Percentiles rank a stretch among this genome's conserved stretches.
phyloP scores from a whole-genome alignment of 1,284 basidiomycete genomes.

The Apiotrichum mycotoxinovorans region DNA sequence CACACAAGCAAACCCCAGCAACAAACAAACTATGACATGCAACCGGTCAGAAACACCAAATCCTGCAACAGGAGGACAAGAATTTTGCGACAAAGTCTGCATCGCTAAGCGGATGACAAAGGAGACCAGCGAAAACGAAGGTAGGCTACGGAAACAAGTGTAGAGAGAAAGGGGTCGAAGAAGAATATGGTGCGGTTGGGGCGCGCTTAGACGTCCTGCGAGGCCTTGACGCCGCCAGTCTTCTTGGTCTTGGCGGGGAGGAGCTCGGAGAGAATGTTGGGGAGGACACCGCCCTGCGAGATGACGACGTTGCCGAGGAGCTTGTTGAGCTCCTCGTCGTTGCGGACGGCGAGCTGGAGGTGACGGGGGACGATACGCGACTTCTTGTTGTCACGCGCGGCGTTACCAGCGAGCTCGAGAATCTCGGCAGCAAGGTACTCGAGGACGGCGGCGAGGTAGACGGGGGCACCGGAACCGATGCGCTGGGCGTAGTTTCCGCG shows the following conservation, averaged over 20 bases:
- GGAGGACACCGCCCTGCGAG: slow-evolving; percentile 87
- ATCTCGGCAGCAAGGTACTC: slow-evolving; percentile 76
- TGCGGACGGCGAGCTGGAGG: slow-evolving; percentile 82
- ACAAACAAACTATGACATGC: no score
- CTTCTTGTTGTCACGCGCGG: slow-evolving; percentile 59
- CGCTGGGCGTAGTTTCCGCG: slow-evolving; percentile 81
- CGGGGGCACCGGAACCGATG: slow-evolving; percentile 56
- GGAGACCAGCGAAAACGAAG: slow-evolving; percentile 39
- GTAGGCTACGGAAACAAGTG: slow-evolving; percentile 4
- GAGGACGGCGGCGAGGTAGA: slow-evolving; percentile 70
- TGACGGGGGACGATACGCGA: slow-evolving; percentile 89
- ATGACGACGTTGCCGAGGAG: slow-evolving; percentile 74
- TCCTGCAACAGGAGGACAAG: not conserved
- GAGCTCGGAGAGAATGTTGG: slow-evolving; percentile 64
- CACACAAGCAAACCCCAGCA: no score
- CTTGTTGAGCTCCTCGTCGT: slow-evolving; percentile 66
- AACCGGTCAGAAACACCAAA: not conserved
- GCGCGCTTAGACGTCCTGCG: slow-evolving; percentile 26
- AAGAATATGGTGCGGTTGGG: not conserved
- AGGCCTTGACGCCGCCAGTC: slow-evolving; percentile 41
- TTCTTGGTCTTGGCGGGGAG: slow-evolving; percentile 65
- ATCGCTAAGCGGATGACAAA: slow-evolving; percentile 29
- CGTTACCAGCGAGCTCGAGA: slow-evolving; percentile 82
- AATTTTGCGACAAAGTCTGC: slow-evolving; percentile 14
- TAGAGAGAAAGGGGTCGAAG: not conserved